Evolutionary conservation across 2,329 filamentous ascomycete genomes (phyloP), one percentile per base, ranked within the genome.

Genomic region (Hypoxylon sp.): DNA sequence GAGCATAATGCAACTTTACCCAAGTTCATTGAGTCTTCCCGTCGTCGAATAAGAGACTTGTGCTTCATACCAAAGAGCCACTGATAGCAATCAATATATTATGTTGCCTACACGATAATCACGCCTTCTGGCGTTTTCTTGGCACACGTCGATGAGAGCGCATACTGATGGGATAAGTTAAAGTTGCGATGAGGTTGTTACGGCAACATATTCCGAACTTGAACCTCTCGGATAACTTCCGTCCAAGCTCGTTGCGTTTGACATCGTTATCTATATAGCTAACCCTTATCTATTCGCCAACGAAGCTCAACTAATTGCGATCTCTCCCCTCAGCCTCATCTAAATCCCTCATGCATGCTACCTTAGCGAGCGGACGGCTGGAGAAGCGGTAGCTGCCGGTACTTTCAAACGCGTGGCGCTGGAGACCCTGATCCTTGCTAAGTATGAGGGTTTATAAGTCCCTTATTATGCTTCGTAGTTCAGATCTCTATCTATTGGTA

Each of bases 271-370:
- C 29, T 22, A 14, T 8, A 59, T 31, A 19, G 10, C 24, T 50
- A 26, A 9, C 24, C 33, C 54, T 55, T 33, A 52, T 59, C 31
- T 47, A 29, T 51, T 48, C 33, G 26, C 44, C 35, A 22, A 57
- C 29, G 42, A 60, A 35, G 26, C 35, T 37, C 33, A 22, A 31
- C 22, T n/a, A 22, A 35, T 39, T 13, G 26, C 44, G 44, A 42
- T 19, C 44, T 44, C 33, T 46, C 17, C 17, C 17, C 17, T 63
- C 48, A 69, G 66, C 66, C 59, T 48, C 63, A 69, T 57, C 39
- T 37, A 62, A 50, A 48, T 35, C 42, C 59, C 48, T 50, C 39
- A 60, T 54, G 59, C 53, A 66, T 66, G 37, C 53, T 33, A 63
- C 62, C 53, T 58, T 33, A 11, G 33, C 31, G 35, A 51, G 48